These are phyloP conservation scores for Davidsoniella eucalypti DNA, from an alignment of 2,329 filamentous ascomycete genomes.

Conservation along the genomic window DNA sequence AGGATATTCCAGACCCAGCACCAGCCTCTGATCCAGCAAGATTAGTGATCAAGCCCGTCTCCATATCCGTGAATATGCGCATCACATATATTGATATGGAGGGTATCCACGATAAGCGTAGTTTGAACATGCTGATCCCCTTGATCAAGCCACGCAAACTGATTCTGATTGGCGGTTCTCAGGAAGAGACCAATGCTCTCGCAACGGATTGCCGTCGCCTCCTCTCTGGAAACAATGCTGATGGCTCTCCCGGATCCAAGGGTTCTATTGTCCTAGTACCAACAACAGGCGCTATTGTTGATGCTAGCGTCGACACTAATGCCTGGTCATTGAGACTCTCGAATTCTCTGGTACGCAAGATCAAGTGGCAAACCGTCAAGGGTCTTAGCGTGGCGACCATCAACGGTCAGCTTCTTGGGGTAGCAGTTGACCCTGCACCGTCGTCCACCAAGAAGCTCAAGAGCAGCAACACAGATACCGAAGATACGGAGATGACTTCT, in stretches of 20 bases:
- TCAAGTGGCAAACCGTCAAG: constrained; percentile 90
- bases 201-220: constrained; percentile 66
- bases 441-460: constrained; percentile 10
- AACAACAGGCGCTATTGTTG: constrained; percentile 50
- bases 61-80: constrained; percentile 51
- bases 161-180: constrained; percentile 71
- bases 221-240: constrained; percentile 32
- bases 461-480: constrained; percentile 13
- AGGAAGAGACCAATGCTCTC: constrained; percentile 60
- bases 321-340: constrained; percentile 91
- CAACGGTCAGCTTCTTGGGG: constrained; percentile 47
- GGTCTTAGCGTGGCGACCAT: constrained; percentile 86
- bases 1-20: constrained; percentile 33
- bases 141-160: constrained; percentile 88
- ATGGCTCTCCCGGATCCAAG: constrained; percentile 15
- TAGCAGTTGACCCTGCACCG: constrained; percentile 17
- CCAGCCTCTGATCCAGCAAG: constrained; percentile 50
- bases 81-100: constrained; percentile 85
- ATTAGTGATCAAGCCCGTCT: constrained; percentile 46
- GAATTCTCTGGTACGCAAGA: constrained; percentile 63
- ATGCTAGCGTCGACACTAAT: constrained; percentile 94
- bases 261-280: constrained; percentile 71
- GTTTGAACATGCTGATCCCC: constrained; percentile 84
- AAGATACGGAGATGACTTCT: constrained; percentile 11
- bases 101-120: constrained; percentile 83